Conservation (phyloP, 2,329 filamentous ascomycete species). For the Diaporthe ilicicola region DNA sequence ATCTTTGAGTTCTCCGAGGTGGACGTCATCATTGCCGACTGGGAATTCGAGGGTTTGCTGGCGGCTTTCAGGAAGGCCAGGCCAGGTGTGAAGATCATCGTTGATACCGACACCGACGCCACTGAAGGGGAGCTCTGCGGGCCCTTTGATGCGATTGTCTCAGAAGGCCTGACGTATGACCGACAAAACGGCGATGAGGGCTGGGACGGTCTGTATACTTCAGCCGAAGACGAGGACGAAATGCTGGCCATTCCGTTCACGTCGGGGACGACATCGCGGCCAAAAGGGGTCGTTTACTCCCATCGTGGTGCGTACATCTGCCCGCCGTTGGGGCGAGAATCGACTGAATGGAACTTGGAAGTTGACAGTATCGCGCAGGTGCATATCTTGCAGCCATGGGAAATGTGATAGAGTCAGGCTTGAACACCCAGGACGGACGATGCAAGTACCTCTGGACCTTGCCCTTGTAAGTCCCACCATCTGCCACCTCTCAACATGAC, state of each 20-base stretch:
- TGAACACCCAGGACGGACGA: constrained; percentile 75
- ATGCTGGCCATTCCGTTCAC: constrained; percentile 92
- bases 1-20: constrained; percentile 90
- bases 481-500: too few relatives aligned
- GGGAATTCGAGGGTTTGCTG: constrained; percentile 78
- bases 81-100: constrained; percentile 72
- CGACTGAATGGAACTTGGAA: neutral
- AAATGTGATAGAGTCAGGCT: constrained; percentile 87
- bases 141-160: constrained; percentile 83
- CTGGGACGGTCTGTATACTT: constrained; percentile 79
- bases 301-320: constrained; percentile 79
- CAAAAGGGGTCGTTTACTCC: constrained; percentile 93
- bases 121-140: constrained; percentile 78
- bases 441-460: constrained; percentile 92
- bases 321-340: neutral
- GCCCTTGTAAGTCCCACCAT: constrained; percentile 77
- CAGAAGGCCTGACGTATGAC: constrained; percentile 82
- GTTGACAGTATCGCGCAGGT: neutral
- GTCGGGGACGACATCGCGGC: constrained; percentile 87
- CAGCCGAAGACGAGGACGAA: constrained; percentile 78
- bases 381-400: constrained; percentile 75
- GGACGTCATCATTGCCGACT: constrained; percentile 86
- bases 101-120: constrained; percentile 84
- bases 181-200: constrained; percentile 69
- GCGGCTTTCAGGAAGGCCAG: constrained; percentile 69